Percentiles rank a stretch among this genome's conserved stretches.
Evolutionary conservation across 2,329 filamentous ascomycete genomes (phyloP).

Genomic region (Acrodontium crateriforme): DNA sequence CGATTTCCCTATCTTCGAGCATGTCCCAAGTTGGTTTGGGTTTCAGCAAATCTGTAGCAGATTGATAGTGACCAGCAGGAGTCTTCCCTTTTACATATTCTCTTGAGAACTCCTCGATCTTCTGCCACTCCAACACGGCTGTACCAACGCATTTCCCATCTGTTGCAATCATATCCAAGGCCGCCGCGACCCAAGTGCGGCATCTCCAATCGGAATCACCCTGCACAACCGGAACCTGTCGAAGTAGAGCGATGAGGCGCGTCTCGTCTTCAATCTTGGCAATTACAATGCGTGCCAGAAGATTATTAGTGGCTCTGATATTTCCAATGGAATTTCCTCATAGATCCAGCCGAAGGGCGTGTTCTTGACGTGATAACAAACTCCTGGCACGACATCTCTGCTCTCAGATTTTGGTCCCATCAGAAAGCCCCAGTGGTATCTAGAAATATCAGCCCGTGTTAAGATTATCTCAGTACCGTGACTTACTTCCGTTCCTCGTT

Average conservation of each 20-base stretch:
- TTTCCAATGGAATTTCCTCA: background rate
- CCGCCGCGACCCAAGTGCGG: constrained; percentile 27
- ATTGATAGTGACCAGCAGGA: constrained; percentile 10
- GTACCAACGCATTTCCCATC: constrained; percentile 28
- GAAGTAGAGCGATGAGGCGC: constrained; percentile 22
- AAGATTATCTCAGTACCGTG: background rate
- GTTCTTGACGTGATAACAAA: constrained; percentile 4
- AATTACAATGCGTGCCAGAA: constrained; percentile 25
- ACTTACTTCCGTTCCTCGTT: constrained; percentile 16
- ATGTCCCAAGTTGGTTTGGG: constrained; percentile 18
- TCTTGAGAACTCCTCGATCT: constrained; percentile 23
- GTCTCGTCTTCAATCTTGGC: constrained; percentile 27
- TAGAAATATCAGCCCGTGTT: background rate
- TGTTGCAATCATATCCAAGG: constrained; percentile 19
- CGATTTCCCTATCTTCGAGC: constrained; percentile 3
- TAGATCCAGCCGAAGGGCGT: constrained; percentile 1
- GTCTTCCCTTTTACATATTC: constrained; percentile 25
- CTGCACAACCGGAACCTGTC: constrained; percentile 21
- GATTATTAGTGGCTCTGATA: constrained; percentile 1
- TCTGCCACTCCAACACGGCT: constrained; percentile 24
- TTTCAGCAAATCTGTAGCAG: constrained; percentile 5
- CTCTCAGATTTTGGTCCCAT: constrained; percentile 3
- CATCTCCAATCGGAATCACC: constrained; percentile 27
- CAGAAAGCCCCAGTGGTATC: constrained; percentile 5
- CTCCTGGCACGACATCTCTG: background rate